phyloP scores from a whole-genome alignment of 108 stramenopile species.

The Nitzschia putrida region DNA sequence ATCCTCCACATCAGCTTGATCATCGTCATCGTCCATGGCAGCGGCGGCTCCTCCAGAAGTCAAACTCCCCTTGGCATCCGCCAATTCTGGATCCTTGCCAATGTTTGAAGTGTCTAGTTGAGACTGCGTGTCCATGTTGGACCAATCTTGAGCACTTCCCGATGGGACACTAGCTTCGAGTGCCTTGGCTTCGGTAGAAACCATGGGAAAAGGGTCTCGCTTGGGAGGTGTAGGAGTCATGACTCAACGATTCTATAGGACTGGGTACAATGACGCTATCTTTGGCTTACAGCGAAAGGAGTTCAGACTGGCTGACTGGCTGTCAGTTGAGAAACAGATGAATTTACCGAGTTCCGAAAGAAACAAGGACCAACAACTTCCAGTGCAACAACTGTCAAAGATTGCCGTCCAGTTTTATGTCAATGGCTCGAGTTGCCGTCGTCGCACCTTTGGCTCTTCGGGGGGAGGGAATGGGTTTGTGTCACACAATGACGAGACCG shows the following conservation, averaged over 20 bases:
- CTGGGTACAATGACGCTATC: too few relatives aligned
- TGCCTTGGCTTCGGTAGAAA: constrained; percentile 65
- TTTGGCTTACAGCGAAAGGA: too few relatives aligned
- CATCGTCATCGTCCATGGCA: constrained; percentile 19
- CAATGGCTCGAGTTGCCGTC: too few relatives aligned
- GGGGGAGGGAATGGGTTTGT: too few relatives aligned
- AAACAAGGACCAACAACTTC: too few relatives aligned
- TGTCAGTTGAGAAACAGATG: too few relatives aligned
- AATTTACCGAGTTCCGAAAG: too few relatives aligned
- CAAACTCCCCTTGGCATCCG: constrained; percentile 5
- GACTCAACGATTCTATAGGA: background rate
- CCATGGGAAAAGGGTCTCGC: constrained; percentile 85
- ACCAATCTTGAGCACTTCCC: background rate
- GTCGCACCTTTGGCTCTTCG: too few relatives aligned
- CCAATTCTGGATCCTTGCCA: constrained; percentile 7
- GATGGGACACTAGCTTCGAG: constrained; percentile 45
- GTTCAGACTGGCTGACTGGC: too few relatives aligned
- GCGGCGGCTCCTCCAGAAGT: background rate
- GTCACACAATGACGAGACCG: too few relatives aligned
- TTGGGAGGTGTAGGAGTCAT: constrained; percentile 6
- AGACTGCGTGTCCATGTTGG: constrained; percentile 40
- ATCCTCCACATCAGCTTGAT: constrained; percentile 50
- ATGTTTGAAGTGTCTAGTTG: constrained; percentile 22
- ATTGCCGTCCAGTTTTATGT: too few relatives aligned
- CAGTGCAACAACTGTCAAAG: too few relatives aligned